Conservation (phyloP, 1,139 yeast species). For the Nematodospora anomalae region DNA sequence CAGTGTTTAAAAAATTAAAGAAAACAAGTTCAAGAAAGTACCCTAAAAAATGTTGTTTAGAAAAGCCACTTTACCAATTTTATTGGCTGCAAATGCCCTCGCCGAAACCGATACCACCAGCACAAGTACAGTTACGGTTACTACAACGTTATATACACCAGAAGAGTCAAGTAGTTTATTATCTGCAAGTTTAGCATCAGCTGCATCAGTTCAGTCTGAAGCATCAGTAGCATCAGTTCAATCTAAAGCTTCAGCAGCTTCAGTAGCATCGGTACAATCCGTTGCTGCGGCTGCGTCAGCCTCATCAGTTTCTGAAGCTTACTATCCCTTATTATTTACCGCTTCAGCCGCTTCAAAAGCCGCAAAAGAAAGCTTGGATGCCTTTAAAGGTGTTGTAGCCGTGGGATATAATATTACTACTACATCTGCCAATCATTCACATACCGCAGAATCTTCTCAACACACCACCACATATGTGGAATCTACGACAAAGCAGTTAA, state of each 20-base stretch:
- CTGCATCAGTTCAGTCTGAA: conserved; percentile 17
- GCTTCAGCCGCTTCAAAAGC: conserved; percentile 12
- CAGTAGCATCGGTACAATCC: conserved; percentile 17
- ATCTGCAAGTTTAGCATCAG: conserved; percentile 20
- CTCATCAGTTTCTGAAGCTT: conserved; percentile 6
- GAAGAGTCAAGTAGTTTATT: conserved; percentile 34
- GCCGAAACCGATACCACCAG: conserved; percentile 44
- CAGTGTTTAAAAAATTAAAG: no score
- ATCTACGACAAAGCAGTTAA: neutral
- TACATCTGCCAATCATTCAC: conserved; percentile 15
- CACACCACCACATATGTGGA: neutral
- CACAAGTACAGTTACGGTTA: conserved; percentile 40
- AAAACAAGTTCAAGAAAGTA: no score
- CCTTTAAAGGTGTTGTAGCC: conserved; percentile 47
- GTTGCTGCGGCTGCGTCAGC: conserved; percentile 17
- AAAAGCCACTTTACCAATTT: conserved; percentile 16
- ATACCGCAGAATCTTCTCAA: conserved; percentile 2
- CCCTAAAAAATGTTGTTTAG: conserved; percentile 38
- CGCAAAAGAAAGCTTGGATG: conserved; percentile 26
- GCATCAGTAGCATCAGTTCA: conserved; percentile 20
- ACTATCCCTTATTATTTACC: conserved; percentile 6
- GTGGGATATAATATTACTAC: conserved; percentile 39
- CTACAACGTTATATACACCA: conserved; percentile 45
- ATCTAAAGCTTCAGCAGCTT: conserved; percentile 20
- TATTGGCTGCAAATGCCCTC: conserved; percentile 28